These are phyloP conservation scores for Carex kokanica DNA, from an alignment of 176 grass and related monocot genomes.

Conservation along the genomic window DNA sequence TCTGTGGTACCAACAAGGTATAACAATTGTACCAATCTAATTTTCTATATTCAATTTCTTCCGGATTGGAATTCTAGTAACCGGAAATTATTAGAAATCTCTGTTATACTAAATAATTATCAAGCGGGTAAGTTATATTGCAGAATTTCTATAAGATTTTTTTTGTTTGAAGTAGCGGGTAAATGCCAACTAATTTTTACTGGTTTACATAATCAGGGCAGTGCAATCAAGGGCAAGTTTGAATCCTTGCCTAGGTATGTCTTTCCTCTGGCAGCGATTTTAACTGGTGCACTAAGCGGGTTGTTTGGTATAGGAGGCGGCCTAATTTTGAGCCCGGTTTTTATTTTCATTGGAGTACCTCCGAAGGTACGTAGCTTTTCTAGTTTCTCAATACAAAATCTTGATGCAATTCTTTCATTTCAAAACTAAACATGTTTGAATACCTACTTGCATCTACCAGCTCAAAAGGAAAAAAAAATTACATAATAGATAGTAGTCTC, in stretches of 20 bases:
- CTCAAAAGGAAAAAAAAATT: not conserved
- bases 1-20: conserved; percentile 38
- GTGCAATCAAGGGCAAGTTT: not conserved
- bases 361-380: conserved; percentile 43
- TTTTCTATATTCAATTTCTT: not conserved
- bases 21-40: not conserved
- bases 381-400: not conserved
- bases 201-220: conserved; percentile 17
- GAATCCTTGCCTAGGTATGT: conserved; percentile 34
- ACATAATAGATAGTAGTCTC: not conserved
- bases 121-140: not conserved
- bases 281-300: conserved; percentile 71
- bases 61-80: not conserved
- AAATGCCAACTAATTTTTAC: not conserved
- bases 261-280: conserved; percentile 47
- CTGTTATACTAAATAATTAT: not conserved
- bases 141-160: not conserved
- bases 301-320: conserved; percentile 88
- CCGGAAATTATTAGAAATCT: too few species aligned
- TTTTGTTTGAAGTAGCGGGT: not conserved
- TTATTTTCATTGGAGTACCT: conserved; percentile 73
- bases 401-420: not conserved
- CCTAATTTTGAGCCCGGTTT: conserved; percentile 66
- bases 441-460: not conserved
- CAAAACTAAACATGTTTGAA: not conserved